Percentiles rank a stretch among this genome's conserved stretches.
Evolutionary conservation across 495 filamentous ascomycete genomes (phyloP).

Genomic region (Aspergillus olivimuriae): DNA sequence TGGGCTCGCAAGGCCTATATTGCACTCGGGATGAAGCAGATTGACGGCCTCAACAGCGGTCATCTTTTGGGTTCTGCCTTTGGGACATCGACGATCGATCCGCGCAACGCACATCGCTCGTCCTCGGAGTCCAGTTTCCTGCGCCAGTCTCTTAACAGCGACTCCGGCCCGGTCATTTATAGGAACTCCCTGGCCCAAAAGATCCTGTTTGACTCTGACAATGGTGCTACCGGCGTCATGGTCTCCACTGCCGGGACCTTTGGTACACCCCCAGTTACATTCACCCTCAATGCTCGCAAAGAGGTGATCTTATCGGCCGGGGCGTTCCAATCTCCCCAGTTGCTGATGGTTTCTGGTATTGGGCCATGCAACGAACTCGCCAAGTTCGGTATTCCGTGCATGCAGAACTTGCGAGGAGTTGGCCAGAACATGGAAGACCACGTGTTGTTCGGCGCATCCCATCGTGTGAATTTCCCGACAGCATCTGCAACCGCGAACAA

Average conservation of each 20-base stretch:
- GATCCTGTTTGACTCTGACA: constrained; percentile 39
- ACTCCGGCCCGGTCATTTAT: constrained; percentile 26
- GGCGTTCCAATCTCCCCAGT: constrained; percentile 39
- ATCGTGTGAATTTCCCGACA: constrained; percentile 21
- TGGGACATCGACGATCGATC: constrained; percentile 28
- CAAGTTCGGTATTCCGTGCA: constrained; percentile 29
- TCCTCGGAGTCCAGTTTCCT: constrained; percentile 39
- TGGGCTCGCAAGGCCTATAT: constrained; percentile 14
- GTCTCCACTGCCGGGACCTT: constrained; percentile 23
- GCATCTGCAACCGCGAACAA: constrained; percentile 10
- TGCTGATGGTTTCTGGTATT: constrained; percentile 46
- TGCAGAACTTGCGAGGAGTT: constrained; percentile 39
- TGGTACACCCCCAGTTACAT: constrained; percentile 26
- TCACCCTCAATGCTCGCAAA: constrained; percentile 36
- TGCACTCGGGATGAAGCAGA: constrained; percentile 27
- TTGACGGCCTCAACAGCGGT: constrained; percentile 31
- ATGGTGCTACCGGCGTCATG: constrained; percentile 41
- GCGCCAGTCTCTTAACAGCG: constrained; percentile 16
- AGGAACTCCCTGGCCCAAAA: constrained; percentile 32
- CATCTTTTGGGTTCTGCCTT: constrained; percentile 27
- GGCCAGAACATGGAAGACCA: constrained; percentile 45
- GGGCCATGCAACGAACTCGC: constrained; percentile 33
- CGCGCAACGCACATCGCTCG: constrained; percentile 22
- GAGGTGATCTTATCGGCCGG: constrained; percentile 56
- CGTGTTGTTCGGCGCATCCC: constrained; percentile 18